phyloP scores from a whole-genome alignment of 805 yeast species.

The Candida jianshihensis region DNA sequence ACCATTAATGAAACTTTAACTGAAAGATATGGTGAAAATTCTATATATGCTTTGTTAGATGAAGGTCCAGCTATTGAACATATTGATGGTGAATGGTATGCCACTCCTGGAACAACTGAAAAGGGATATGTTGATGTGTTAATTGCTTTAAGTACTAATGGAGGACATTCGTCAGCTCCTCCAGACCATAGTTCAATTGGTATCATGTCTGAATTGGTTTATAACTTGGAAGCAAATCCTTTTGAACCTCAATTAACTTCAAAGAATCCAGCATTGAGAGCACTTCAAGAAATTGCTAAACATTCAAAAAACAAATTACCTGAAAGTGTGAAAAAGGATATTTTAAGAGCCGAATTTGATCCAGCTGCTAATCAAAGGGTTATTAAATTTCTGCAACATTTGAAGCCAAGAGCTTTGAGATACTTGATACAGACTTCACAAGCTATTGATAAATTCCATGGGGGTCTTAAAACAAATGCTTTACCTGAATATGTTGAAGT shows the following conservation, averaged over 20 bases:
- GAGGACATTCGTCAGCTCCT: constrained; percentile 77
- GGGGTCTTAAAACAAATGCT: constrained; percentile 75
- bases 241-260: constrained; percentile 33
- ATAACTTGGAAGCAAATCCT: constrained; percentile 65
- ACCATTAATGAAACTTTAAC: constrained; percentile 38
- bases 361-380: constrained; percentile 31
- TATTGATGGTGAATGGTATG: constrained; percentile 35
- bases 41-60: constrained; percentile 60
- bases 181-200: constrained; percentile 61
- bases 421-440: constrained; percentile 17
- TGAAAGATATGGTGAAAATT: constrained; percentile 51
- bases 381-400: constrained; percentile 14
- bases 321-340: neutral
- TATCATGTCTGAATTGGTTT: constrained; percentile 44
- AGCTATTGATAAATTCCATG: constrained; percentile 34
- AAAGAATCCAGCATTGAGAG: constrained; percentile 40
- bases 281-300: neutral
- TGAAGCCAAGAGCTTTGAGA: constrained; percentile 5
- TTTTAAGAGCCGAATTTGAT: constrained; percentile 28
- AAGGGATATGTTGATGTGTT: constrained; percentile 52
- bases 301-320: neutral
- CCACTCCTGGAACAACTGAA: constrained; percentile 52
- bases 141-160: constrained; percentile 49
- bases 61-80: constrained; percentile 44
- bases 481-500: constrained; percentile 53